phyloP scores from a whole-genome alignment of 1,284 basidiomycete species.

The Flammula alnicola region DNA sequence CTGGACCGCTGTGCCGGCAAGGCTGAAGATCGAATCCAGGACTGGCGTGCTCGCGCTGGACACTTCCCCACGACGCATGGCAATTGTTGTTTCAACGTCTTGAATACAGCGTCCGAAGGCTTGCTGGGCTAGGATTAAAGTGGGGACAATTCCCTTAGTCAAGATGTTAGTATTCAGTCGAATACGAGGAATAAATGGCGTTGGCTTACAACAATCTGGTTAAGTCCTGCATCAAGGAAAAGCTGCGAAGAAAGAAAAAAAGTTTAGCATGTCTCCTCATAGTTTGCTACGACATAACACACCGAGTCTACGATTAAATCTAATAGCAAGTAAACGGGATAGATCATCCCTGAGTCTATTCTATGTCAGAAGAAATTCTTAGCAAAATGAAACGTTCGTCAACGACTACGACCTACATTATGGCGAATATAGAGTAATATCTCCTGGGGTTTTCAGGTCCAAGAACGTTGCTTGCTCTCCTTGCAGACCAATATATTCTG shows the following conservation, averaged over 20 bases:
- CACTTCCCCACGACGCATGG: conserved; percentile 1
- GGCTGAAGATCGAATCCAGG: conserved; percentile 26
- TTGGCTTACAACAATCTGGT: conserved; percentile 27
- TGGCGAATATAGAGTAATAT: conserved; percentile 24
- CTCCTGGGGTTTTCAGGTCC: conserved; percentile 20
- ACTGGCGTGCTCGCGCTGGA: conserved; percentile 24
- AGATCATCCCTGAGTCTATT: conserved; percentile 26
- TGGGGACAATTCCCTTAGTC: conserved; percentile 27
- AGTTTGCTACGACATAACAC: not conserved
- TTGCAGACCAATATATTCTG: conserved; percentile 24
- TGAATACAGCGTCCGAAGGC: conserved; percentile 21
- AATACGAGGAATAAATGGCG: not conserved
- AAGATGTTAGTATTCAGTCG: not conserved
- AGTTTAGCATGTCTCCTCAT: not conserved
- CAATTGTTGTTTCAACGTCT: conserved; percentile 11
- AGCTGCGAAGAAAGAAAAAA: conserved; percentile 2
- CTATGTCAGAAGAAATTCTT: conserved; percentile 9
- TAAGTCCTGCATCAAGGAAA: conserved; percentile 25
- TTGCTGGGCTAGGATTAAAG: conserved; percentile 28
- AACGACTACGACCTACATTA: conserved; percentile 22
- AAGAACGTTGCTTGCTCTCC: conserved; percentile 19
- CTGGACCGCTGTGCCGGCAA: conserved; percentile 15
- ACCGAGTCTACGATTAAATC: conserved; percentile 16
- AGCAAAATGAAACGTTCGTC: not conserved
- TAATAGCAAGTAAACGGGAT: conserved; percentile 24